Percentiles rank a stretch among this genome's conserved stretches.
phyloP scores from a whole-genome alignment of 139 green algal species.

The Ulvella scutata region DNA sequence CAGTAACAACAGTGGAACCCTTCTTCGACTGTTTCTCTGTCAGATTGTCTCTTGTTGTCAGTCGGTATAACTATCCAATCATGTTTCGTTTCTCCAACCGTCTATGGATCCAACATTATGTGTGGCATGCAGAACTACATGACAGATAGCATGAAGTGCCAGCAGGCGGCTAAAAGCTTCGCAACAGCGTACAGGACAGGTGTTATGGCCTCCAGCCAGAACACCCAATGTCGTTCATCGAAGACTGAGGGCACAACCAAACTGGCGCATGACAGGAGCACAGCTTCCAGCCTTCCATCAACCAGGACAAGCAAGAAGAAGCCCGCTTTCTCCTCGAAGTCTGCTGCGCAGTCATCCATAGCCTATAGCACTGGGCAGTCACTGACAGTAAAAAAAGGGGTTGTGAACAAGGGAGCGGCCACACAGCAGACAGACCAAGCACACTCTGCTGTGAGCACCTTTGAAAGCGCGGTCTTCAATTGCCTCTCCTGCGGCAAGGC shows the following conservation, averaged over 20 bases:
- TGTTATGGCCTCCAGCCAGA: too few relatives aligned
- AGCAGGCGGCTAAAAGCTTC: not conserved
- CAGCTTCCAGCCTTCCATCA: too few relatives aligned
- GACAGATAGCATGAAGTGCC: not conserved
- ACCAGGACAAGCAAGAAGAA: too few relatives aligned
- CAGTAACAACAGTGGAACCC: too few relatives aligned
- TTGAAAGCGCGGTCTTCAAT: not conserved
- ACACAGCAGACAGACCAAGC: not conserved
- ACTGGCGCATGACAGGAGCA: too few relatives aligned
- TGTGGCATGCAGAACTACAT: not conserved
- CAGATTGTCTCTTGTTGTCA: not conserved
- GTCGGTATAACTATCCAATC: not conserved
- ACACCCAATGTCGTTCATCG: too few relatives aligned
- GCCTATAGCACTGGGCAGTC: too few relatives aligned
- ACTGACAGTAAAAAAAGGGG: not conserved
- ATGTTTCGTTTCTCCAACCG: not conserved
- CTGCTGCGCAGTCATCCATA: too few relatives aligned
- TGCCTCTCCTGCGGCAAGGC: not conserved
- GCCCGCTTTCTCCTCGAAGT: too few relatives aligned
- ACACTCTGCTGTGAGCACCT: not conserved
- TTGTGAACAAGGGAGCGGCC: not conserved
- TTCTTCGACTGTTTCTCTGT: too few relatives aligned
- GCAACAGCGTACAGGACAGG: too few relatives aligned
- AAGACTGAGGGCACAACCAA: too few relatives aligned
- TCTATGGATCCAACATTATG: not conserved